Evolutionary conservation across 2,329 filamentous ascomycete genomes (phyloP), one percentile per base, ranked within the genome.

Genomic region (Curvularia spicifera): DNA sequence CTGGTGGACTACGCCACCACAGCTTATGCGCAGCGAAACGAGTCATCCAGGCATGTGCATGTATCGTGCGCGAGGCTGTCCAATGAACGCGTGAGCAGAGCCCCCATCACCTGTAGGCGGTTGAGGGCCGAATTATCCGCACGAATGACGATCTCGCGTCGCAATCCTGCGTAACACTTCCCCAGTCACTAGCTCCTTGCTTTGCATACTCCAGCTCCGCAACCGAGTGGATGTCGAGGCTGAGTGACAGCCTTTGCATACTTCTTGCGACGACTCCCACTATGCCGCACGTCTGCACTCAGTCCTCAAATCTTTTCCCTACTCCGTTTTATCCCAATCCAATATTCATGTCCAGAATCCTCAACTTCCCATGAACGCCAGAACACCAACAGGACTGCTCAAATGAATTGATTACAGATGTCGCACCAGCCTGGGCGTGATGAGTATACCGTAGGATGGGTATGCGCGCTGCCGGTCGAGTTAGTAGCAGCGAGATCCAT

Each of bases 371-470:
- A 24, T 31, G 29, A 31, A 8, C 29, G 29, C 7, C 12, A 43
- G 9, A 24, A 10, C 5, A 7, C 20, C 8, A 43, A 7, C 5
- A 28, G 6, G 10, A 13, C 15, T 28, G 8, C 6, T 28, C 20
- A 20, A 5, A 20, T 4, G 44, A 47, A 22, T 31, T 49, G 24
- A 28, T 5, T 2, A 4, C 33, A 26, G 37, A 49, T 49, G 57
- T 9, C 44, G 12, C 48, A 51, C 63, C 52, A 26, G 31, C 53
- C 60, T 18, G 46, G 50, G 33, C 44, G 48, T 39, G 53, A 59
- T 15, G 59, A 61, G 15, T 66, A 64, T 43, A 63, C 56, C 0
- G 59, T 64, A 20, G 64, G 57, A 55, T 66, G 61, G 61, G 37
- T 66, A 28, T 64, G 61, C 45, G 61, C 64, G 9, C 46, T 66